Percentiles rank a stretch among this genome's conserved stretches.
Evolutionary conservation across 2,329 filamentous ascomycete species (phyloP).

Genomic region (Elsinoe batatas): DNA sequence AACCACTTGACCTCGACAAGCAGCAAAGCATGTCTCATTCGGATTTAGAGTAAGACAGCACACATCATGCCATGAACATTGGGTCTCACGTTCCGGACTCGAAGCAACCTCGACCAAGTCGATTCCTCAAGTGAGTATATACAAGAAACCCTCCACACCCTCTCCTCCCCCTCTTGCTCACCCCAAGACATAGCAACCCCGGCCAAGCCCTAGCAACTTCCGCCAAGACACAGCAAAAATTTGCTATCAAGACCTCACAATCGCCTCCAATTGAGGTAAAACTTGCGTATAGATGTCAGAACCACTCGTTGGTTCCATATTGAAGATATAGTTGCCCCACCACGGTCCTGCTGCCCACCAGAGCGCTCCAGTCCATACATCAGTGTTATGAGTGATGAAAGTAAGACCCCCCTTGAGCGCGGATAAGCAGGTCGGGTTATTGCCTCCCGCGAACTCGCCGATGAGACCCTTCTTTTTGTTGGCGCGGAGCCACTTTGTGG

Average conservation of each 20-base stretch:
- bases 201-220: not conserved
- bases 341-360: constrained; percentile 50
- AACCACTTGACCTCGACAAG: too few species aligned
- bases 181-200: not conserved
- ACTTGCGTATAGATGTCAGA: constrained; percentile 18
- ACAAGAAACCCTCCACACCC: not conserved
- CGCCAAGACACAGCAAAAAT: not conserved
- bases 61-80: too few species aligned
- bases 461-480: constrained; percentile 45
- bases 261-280: constrained; percentile 7
- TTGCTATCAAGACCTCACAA: not conserved
- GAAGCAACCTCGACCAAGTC: not conserved
- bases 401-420: constrained; percentile 42
- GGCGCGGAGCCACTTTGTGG: constrained; percentile 45
- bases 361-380: constrained; percentile 44
- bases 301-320: constrained; percentile 41
- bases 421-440: constrained; percentile 40
- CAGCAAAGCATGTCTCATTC: too few species aligned
- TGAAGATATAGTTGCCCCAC: constrained; percentile 27
- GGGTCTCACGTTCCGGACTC: too few species aligned
- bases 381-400: constrained; percentile 39
- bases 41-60: too few species aligned
- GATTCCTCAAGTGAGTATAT: not conserved
- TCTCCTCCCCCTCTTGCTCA: not conserved
- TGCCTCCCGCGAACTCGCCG: constrained; percentile 46